Conservation (phyloP, 768 basidiomycete species). For the Boletus bicolor region DNA sequence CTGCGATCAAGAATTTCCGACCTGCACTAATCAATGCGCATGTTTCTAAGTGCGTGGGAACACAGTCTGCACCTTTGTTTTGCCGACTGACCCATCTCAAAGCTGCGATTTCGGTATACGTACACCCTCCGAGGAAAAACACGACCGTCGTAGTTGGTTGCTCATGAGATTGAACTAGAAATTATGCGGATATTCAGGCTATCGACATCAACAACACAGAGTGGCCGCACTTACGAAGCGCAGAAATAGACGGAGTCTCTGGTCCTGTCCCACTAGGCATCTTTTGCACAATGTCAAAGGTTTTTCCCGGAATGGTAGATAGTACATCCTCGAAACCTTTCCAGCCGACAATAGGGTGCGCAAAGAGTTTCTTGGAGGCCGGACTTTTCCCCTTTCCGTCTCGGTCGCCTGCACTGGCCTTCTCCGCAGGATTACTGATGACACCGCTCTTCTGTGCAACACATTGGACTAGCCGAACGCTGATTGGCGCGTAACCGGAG, state of each 20-base stretch:
- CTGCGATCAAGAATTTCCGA: constrained; percentile 84
- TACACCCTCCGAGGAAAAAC: constrained; percentile 96
- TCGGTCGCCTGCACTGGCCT: constrained; percentile 39
- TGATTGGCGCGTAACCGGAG: constrained; percentile 95
- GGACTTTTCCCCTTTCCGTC: constrained; percentile 38
- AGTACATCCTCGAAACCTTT: constrained; percentile 95
- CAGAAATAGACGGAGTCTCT: constrained; percentile 26
- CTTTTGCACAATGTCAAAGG: constrained; percentile 71
- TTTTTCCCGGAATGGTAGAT: constrained; percentile 77
- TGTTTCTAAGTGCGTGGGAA: neutral
- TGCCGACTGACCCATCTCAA: constrained; percentile 89
- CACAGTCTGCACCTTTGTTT: constrained; percentile 58
- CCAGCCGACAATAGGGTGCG: constrained; percentile 94
- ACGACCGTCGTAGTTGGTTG: constrained; percentile 81
- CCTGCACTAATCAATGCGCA: constrained; percentile 44
- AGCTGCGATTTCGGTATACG: constrained; percentile 95
- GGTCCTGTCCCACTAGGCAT: constrained; percentile 28
- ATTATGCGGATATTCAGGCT: neutral
- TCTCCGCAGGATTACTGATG: constrained; percentile 71
- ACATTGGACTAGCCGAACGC: constrained; percentile 88
- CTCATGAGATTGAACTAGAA: constrained; percentile 49
- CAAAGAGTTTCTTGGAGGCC: constrained; percentile 58
- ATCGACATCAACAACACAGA: neutral
- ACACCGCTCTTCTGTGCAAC: constrained; percentile 89
- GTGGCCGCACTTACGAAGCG: constrained; percentile 33